A percentile compares a stretch with the other conserved stretches of the same genome.
These are phyloP conservation scores for Escallonia rubra DNA, from an alignment of 129 eudicot species.

Conservation along the genomic window DNA sequence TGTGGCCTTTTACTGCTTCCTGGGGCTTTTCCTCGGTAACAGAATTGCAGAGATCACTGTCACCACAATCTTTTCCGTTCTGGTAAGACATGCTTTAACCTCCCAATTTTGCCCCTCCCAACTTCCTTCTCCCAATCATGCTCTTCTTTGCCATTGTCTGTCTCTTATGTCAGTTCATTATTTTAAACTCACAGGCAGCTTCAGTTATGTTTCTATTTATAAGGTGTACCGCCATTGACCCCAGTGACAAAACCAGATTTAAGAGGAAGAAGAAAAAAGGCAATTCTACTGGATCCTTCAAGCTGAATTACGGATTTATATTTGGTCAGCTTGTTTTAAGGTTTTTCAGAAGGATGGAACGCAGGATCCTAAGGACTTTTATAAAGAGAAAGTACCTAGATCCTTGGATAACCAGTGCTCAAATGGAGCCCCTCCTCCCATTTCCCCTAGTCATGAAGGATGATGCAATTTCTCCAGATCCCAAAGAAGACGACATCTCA, in stretches of 20 bases:
- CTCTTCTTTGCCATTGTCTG: not conserved
- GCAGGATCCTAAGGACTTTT: constrained; percentile 60
- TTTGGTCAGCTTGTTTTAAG: constrained; percentile 52
- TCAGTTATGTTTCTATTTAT: constrained; percentile 62
- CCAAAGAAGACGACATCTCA: constrained; percentile 59
- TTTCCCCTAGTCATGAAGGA: constrained; percentile 79
- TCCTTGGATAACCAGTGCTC: constrained; percentile 62
- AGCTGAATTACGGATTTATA: constrained; percentile 59
- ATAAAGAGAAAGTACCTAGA: constrained; percentile 75
- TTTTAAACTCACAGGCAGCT: constrained; percentile 51
- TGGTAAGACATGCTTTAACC: constrained; percentile 28
- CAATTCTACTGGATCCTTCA: constrained; percentile 9
- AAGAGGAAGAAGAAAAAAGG: constrained; percentile 40
- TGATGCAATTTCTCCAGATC: constrained; percentile 54
- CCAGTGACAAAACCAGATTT: constrained; percentile 53
- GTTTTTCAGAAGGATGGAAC: constrained; percentile 63
- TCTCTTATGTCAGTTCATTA: not conserved
- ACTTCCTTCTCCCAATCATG: not conserved
- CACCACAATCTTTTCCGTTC: constrained; percentile 42
- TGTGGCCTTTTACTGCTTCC: constrained; percentile 61
- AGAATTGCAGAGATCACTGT: constrained; percentile 52
- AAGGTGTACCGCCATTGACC: constrained; percentile 74
- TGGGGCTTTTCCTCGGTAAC: constrained; percentile 70
- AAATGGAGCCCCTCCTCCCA: constrained; percentile 71
- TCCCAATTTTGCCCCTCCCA: not conserved